Percentiles rank a stretch among this genome's conserved stretches.
These are phyloP conservation scores for Paraglomus occultum DNA, from an alignment of 192 early-diverging fungal species.

Conservation along the genomic window DNA sequence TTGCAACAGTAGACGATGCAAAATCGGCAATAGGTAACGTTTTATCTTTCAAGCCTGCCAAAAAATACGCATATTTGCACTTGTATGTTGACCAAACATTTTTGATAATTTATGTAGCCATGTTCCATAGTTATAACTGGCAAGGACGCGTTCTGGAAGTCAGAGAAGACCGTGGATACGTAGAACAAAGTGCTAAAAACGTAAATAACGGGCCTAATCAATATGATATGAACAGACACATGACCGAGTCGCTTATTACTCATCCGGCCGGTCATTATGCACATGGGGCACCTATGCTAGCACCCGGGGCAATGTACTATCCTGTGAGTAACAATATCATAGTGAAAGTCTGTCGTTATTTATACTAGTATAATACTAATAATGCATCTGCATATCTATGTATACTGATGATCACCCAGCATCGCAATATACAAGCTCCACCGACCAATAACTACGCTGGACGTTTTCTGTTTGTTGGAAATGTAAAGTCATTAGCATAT, in stretches of 20 bases:
- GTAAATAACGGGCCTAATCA: conserved; percentile 27
- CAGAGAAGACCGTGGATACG: conserved; percentile 61
- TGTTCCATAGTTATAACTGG: conserved; percentile 69
- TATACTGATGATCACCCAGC: no score
- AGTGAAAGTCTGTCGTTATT: no score
- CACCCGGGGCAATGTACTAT: conserved; percentile 3
- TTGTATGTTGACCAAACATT: neutral
- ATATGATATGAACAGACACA: neutral
- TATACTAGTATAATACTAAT: no score
- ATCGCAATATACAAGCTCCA: conserved; percentile 20
- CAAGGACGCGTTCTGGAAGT: conserved; percentile 73
- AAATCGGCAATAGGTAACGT: conserved; percentile 59
- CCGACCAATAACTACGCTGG: conserved; percentile 34
- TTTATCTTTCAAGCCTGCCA: neutral
- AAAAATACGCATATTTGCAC: neutral
- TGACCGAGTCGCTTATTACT: neutral
- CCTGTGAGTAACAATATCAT: neutral
- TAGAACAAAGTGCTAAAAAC: conserved; percentile 37
- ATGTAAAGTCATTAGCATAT: conserved; percentile 50
- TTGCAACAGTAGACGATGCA: conserved; percentile 65
- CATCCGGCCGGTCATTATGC: conserved; percentile 3
- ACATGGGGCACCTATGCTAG: neutral
- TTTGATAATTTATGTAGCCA: conserved; percentile 29
- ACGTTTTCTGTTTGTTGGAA: conserved; percentile 71
- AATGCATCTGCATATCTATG: no score